Evolutionary conservation across 140 eudicot species (phyloP).

Genomic region (Ambrosia hybrid): DNA sequence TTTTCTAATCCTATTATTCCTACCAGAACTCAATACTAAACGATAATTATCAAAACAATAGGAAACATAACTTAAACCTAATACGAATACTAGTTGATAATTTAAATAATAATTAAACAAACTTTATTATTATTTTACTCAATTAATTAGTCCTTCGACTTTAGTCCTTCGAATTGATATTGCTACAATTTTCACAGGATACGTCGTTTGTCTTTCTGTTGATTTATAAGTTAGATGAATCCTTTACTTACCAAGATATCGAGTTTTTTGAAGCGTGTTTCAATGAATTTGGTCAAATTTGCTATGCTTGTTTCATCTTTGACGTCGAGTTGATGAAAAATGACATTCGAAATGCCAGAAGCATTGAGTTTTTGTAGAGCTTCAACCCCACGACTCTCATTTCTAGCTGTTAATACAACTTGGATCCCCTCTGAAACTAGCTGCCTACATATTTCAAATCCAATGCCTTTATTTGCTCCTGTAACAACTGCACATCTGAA

Average conservation of each 20-base stretch:
- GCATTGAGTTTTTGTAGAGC: slow-evolving; percentile 4
- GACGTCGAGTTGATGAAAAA: slow-evolving; percentile 15
- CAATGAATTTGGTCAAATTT: not conserved
- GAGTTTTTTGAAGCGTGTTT: slow-evolving; percentile 19
- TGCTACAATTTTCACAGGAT: too few relatives aligned
- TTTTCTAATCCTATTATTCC: too few relatives aligned
- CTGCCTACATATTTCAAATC: slow-evolving; percentile 32
- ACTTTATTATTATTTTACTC: too few relatives aligned
- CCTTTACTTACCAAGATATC: slow-evolving; percentile 19
- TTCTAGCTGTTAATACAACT: slow-evolving; percentile 32
- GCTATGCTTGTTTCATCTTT: not conserved
- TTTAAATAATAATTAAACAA: too few relatives aligned
- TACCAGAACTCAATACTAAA: too few relatives aligned
- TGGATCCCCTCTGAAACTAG: slow-evolving; percentile 21
- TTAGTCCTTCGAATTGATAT: too few relatives aligned
- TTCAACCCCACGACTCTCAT: slow-evolving; percentile 16
- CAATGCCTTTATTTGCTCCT: slow-evolving; percentile 30
- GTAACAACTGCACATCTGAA: slow-evolving; percentile 36
- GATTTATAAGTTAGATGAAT: not conserved
- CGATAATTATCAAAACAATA: too few relatives aligned
- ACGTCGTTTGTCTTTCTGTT: too few relatives aligned
- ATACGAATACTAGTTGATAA: too few relatives aligned
- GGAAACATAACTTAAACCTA: too few relatives aligned
- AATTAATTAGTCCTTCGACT: too few relatives aligned
- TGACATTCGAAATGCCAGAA: not conserved